Conservation (phyloP, 23 red algal genomes). For the Cyanidioschyzon merolae region DNA sequence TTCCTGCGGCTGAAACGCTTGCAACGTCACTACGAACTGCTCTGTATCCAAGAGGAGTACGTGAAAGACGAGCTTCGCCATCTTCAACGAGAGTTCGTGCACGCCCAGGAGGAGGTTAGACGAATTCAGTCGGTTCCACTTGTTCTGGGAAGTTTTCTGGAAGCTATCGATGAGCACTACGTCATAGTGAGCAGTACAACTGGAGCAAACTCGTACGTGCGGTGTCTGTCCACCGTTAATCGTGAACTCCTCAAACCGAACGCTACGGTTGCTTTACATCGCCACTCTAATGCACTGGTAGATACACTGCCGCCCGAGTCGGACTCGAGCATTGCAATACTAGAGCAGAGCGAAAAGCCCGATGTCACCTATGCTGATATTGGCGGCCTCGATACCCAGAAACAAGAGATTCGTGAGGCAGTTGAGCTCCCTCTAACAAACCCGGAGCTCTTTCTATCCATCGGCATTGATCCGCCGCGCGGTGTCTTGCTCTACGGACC, state of each 20-base stretch:
- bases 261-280: slow-evolving; percentile 88
- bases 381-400: slow-evolving; percentile 96
- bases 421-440: slow-evolving; percentile 97
- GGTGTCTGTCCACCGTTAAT: slow-evolving; percentile 84
- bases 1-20: slow-evolving; percentile 70
- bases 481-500: slow-evolving; percentile 91
- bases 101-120: slow-evolving; percentile 98
- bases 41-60: slow-evolving; percentile 96
- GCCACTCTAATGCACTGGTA: slow-evolving; percentile 94
- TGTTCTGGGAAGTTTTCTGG: slow-evolving; percentile 92
- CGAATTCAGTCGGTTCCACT: slow-evolving; percentile 97
- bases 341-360: slow-evolving; percentile 77
- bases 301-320: slow-evolving; percentile 94
- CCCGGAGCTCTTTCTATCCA: slow-evolving; percentile 80
- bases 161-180: slow-evolving; percentile 90
- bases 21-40: slow-evolving; percentile 71
- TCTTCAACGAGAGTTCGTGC: slow-evolving; percentile 71
- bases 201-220: slow-evolving; percentile 91
- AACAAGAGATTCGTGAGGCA: slow-evolving; percentile 98
- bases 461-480: slow-evolving; percentile 96
- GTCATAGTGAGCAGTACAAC: slow-evolving; percentile 89
- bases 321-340: slow-evolving; percentile 92
- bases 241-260: slow-evolving; percentile 84
- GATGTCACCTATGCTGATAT: slow-evolving; percentile 96
- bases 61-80: slow-evolving; percentile 97